phyloP scores from a whole-genome alignment of 176 grass and related monocot species.

The Carex scoparia region DNA sequence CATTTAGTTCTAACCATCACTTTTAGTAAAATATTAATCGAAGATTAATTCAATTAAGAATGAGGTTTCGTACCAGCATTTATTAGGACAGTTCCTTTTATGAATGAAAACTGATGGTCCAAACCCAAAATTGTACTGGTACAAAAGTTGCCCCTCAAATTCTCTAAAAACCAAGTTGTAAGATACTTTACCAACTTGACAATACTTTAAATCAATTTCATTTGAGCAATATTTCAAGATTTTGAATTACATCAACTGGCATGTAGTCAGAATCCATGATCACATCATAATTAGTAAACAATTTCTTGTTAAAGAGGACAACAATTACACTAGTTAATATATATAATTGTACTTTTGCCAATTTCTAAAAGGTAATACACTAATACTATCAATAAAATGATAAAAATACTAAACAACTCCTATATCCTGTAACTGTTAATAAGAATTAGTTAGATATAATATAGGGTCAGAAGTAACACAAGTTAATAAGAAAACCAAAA shows the following conservation, averaged over 20 bases:
- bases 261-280: background rate
- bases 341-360: background rate
- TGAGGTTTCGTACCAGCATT: background rate
- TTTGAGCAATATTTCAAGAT: background rate
- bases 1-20: background rate
- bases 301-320: background rate
- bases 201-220: background rate
- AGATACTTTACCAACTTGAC: background rate
- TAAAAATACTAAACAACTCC: background rate
- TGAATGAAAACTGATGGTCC: background rate
- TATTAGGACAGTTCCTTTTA: background rate
- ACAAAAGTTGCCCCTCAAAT: background rate
- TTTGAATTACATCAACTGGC: background rate
- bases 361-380: background rate
- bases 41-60: background rate
- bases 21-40: background rate
- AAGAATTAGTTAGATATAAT: background rate
- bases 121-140: background rate
- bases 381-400: background rate
- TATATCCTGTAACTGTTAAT: background rate
- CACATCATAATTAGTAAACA: background rate
- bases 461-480: background rate
- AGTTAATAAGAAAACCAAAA: background rate
- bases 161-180: background rate
- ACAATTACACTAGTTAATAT: background rate